Evolutionary conservation across 805 yeast species (phyloP), one percentile per base, ranked within the genome.

Genomic region (Metschnikowia colocasiae): DNA sequence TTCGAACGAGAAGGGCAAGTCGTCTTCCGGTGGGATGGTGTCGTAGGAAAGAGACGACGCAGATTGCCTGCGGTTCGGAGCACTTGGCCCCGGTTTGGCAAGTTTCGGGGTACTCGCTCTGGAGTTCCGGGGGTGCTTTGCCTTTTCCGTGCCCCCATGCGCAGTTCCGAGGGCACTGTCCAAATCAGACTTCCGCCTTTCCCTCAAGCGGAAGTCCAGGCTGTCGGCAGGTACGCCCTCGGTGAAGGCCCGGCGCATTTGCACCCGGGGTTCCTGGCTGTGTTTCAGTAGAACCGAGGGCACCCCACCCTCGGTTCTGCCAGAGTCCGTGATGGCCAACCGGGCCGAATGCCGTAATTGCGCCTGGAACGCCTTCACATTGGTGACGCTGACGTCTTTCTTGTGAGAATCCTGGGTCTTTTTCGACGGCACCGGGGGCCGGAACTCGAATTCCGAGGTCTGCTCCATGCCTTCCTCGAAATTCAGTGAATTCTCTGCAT

Each of bases 1-100:
- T 49, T 67, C 70, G 49, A 68, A 66, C 36, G 65, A 64, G 31
- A 69, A 62, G 8, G 74, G 74, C 45, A 69, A 59, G 26, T 68
- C 74, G 22, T 63, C 66, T 18, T 25, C 36, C 16, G 40, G 33
- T 10, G 39, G 19, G 8, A 10, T 13, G 34, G 18, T 8, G 15
- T 20, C 43, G 35, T 40, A n/a, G 9, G 35, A 25, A 25, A 26
- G 23, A n/a, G 40, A 23, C 6, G 31, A 26, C 3, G 31, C 22
- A 5, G 40, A 40, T 19, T 40, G 18, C 22, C 32, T 20, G 27
- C 34, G 43, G 43, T 15, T 29, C 6, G 16, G 27, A n/a, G 43
- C 36, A 12, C 15, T n/a, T 7, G 39, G 26, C n/a, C 13, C 10
- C 6, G 19, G 23, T 10, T 15, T 20, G 6, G 19, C 6, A n/a